Evolutionary conservation across 2,329 filamentous ascomycete species (phyloP).

Genomic region (Calonectria hawksworthii): DNA sequence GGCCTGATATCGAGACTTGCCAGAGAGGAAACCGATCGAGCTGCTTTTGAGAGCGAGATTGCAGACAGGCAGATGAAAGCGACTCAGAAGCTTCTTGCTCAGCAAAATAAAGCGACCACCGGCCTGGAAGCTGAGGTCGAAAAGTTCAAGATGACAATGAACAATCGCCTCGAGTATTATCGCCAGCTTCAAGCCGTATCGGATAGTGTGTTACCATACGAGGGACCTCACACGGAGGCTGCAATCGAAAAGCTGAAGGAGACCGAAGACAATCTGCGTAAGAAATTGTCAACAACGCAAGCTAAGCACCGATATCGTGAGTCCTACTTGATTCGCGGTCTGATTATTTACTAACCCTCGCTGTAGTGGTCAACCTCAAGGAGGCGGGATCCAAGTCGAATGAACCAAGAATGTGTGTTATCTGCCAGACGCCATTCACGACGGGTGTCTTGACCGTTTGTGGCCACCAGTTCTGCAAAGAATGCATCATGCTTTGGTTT

Average conservation of each 20-base stretch:
- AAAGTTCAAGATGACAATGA: conserved; percentile 83
- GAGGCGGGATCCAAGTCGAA: conserved; percentile 73
- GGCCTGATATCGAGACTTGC: conserved; percentile 70
- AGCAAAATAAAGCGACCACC: conserved; percentile 64
- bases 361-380: conserved; percentile 65
- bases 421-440: conserved; percentile 84
- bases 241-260: conserved; percentile 52
- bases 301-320: conserved; percentile 82
- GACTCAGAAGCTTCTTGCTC: conserved; percentile 66
- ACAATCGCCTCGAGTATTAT: conserved; percentile 89
- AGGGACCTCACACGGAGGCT: conserved; percentile 71
- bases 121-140: conserved; percentile 79
- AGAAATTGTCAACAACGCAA: conserved; percentile 72
- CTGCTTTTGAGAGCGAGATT: conserved; percentile 77
- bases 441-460: conserved; percentile 88
- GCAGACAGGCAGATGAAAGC: conserved; percentile 73
- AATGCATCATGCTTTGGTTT: conserved; percentile 88
- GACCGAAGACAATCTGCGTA: conserved; percentile 59
- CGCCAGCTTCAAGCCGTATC: conserved; percentile 92
- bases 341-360: conserved; percentile 21
- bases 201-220: conserved; percentile 84
- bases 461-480: conserved; percentile 92
- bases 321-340: conserved; percentile 38
- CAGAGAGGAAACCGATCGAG: conserved; percentile 58
- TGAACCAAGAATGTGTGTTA: conserved; percentile 82